phyloP scores from a whole-genome alignment of 1,284 basidiomycete genomes.

The Leucoagaricus sp. region DNA sequence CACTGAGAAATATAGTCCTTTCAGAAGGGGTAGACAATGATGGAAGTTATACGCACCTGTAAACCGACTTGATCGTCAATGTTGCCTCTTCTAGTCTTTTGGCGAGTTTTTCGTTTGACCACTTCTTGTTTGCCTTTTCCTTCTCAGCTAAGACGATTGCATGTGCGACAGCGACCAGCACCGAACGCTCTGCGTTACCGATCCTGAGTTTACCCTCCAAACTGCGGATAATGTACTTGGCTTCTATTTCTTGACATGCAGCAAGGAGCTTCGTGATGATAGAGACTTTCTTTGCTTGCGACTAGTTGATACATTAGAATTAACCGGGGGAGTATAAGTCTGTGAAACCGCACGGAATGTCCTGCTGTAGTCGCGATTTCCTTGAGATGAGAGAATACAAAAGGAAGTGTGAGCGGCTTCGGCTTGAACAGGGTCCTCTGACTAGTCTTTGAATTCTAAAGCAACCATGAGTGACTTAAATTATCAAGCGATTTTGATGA shows the following conservation, averaged over 20 bases:
- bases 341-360: constrained; percentile 58
- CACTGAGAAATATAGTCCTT: constrained; percentile 48
- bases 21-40: neutral
- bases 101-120: constrained; percentile 75
- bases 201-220: constrained; percentile 98
- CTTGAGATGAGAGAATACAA: constrained; percentile 83
- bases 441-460: constrained; percentile 86
- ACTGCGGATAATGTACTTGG: constrained; percentile 96
- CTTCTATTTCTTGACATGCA: constrained; percentile 85
- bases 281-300: constrained; percentile 92
- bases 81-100: constrained; percentile 80
- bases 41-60: constrained; percentile 60
- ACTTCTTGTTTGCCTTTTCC: constrained; percentile 63
- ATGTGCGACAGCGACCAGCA: constrained; percentile 86
- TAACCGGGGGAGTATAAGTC: constrained; percentile 4
- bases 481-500: neutral
- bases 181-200: constrained; percentile 93
- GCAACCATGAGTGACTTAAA: neutral
- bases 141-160: constrained; percentile 82
- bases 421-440: constrained; percentile 97
- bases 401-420: constrained; percentile 86
- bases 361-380: constrained; percentile 88
- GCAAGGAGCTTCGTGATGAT: constrained; percentile 95
- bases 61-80: constrained; percentile 86
- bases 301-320: constrained; percentile 47